Conservation (phyloP, 78 protist genomes). For the Cavenderia fasciculata region DNA sequence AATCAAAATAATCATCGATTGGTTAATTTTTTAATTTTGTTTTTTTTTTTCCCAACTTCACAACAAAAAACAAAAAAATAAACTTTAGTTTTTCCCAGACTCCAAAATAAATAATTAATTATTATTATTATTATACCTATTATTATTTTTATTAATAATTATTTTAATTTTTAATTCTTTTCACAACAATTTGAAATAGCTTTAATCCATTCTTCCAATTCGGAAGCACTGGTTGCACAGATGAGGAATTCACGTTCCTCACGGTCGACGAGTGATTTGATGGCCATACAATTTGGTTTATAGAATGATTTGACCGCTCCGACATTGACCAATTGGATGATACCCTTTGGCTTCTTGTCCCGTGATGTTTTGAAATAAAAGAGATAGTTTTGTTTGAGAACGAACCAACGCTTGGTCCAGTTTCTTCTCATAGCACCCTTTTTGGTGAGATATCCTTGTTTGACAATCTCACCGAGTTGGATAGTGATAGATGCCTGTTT, state of each 20-base stretch:
- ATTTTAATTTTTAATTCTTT: too few relatives aligned
- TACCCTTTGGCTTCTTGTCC: conserved; percentile 80
- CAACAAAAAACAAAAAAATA: too few relatives aligned
- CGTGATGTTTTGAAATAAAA: conserved; percentile 75
- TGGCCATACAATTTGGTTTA: conserved; percentile 72
- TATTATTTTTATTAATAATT: too few relatives aligned
- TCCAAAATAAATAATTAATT: too few relatives aligned
- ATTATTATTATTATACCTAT: too few relatives aligned
- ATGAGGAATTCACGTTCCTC: conserved; percentile 64
- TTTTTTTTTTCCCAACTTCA: too few relatives aligned
- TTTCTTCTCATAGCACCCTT: conserved; percentile 80
- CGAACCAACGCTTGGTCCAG: conserved; percentile 82
- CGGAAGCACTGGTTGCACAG: conserved; percentile 47
- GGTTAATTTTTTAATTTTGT: too few relatives aligned
- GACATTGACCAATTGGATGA: conserved; percentile 59
- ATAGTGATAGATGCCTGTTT: conserved; percentile 63
- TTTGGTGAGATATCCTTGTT: conserved; percentile 69
- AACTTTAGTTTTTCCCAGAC: too few relatives aligned
- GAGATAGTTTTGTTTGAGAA: conserved; percentile 63
- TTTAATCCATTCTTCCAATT: conserved; percentile 55
- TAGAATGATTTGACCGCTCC: conserved; percentile 39
- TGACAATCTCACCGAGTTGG: conserved; percentile 75
- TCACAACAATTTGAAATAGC: conserved; percentile 27
- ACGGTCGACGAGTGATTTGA: neutral
- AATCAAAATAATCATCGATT: too few relatives aligned